phyloP scores from a whole-genome alignment of 208 protist genomes.

The Trypanosoma brucei region DNA sequence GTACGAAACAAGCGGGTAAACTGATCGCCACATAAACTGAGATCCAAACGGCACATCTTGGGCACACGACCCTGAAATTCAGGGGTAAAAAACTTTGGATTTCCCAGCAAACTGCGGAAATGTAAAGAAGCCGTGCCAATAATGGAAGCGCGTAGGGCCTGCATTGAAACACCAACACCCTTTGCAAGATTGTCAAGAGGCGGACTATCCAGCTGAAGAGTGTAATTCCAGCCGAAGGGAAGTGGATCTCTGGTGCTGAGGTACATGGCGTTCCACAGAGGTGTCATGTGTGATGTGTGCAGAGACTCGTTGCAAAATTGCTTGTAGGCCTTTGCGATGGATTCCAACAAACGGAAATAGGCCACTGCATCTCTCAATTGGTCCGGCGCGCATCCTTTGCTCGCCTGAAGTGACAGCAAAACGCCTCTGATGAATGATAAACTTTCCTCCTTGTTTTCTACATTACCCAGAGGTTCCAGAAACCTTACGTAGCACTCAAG shows the following conservation, averaged over 20 bases:
- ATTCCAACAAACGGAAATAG: constrained; percentile 22
- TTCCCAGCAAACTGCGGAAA: constrained; percentile 7
- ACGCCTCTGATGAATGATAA: constrained; percentile 10
- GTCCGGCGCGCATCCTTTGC: background rate
- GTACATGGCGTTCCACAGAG: constrained; percentile 23
- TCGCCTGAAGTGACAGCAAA: background rate
- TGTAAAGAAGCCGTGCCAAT: constrained; percentile 25
- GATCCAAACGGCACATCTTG: constrained; percentile 16
- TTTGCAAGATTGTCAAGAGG: background rate
- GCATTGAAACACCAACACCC: constrained; percentile 9
- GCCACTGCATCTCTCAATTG: background rate
- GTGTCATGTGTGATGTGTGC: constrained; percentile 19
- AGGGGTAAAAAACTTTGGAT: constrained; percentile 11
- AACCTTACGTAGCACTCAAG: constrained; percentile 19
- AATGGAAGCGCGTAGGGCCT: constrained; percentile 19
- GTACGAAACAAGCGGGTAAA: constrained; percentile 19
- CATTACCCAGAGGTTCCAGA: constrained; percentile 12
- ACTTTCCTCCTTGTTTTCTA: constrained; percentile 12
- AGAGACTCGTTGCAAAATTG: constrained; percentile 14
- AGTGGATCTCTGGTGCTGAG: constrained; percentile 19
- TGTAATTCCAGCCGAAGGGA: constrained; percentile 26
- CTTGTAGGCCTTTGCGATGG: constrained; percentile 8
- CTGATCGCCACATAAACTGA: constrained; percentile 22
- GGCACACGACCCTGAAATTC: constrained; percentile 14
- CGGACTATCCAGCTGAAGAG: constrained; percentile 11